Evolutionary conservation across 495 filamentous ascomycete species (phyloP).

Genomic region (Penicillium daleae): DNA sequence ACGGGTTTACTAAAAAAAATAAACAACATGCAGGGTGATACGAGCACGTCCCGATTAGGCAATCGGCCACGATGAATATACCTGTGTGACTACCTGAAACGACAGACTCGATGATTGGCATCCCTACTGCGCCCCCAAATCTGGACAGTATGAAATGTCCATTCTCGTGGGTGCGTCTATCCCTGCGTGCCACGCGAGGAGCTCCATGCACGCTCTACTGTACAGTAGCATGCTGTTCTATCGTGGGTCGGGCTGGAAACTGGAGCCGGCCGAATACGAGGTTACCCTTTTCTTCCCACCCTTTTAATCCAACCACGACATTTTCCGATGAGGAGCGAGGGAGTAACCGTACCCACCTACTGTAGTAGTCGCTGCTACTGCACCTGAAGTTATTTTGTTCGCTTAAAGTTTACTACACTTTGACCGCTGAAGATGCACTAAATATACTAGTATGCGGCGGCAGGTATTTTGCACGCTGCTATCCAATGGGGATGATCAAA

Average conservation of each 20-base stretch:
- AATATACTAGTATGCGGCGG: not conserved
- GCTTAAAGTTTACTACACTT: not conserved
- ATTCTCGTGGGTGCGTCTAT: not conserved
- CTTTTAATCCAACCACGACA: not conserved
- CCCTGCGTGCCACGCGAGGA: slow-evolving; percentile 10
- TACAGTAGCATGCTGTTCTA: slow-evolving; percentile 9
- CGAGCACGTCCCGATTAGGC: not conserved
- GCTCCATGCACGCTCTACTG: slow-evolving; percentile 8
- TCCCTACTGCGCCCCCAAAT: not conserved
- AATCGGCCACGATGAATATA: not conserved
- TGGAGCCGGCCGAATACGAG: slow-evolving; percentile 27
- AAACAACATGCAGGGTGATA: slow-evolving; percentile 3
- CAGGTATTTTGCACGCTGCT: not conserved
- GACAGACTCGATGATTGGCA: not conserved
- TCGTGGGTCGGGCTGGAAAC: slow-evolving; percentile 8
- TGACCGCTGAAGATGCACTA: not conserved
- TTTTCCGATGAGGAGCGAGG: not conserved
- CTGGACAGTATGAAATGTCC: not conserved
- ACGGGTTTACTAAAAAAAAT: not conserved
- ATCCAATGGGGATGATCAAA: not conserved
- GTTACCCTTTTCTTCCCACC: slow-evolving; percentile 1
- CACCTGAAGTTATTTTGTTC: not conserved
- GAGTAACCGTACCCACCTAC: not conserved
- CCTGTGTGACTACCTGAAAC: not conserved
- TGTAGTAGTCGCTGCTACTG: not conserved